Evolutionary conservation across 352 stramenopile genomes (phyloP), one percentile per base, ranked within the genome.

Genomic region (Lagenidium giganteum): DNA sequence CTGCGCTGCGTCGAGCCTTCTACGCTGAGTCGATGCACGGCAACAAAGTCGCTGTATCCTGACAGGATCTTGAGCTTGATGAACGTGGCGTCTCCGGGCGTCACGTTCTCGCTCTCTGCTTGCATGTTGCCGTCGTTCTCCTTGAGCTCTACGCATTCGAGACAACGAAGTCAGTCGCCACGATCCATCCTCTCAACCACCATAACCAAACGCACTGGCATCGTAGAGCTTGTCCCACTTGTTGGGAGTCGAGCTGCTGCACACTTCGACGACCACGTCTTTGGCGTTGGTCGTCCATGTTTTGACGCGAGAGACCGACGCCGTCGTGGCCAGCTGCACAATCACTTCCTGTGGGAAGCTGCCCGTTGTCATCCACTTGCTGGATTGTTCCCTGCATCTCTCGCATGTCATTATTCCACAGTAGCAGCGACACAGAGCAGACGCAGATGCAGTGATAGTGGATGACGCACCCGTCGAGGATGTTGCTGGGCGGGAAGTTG

Each of bases 141-240:
- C 17, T 53, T 75, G 21, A 87, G 46, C 26, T 83, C 74, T 87
- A 42, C 14, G 20, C 18, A 16, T 3, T 27, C 3, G n/a, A n/a
- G n/a, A 41, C 12, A 49, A 21, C 21, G 12, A n/a, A n/a, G n/a
- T n/a, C n/a, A n/a, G n/a, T n/a, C n/a, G n/a, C n/a, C 2, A 35
- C 4, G 8, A 44, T 12, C 48, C 18, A 20, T 12, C 24, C 24
- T 16, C 25, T 47, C 28, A 12, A 38, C n/a, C 32, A 27, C 27
- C 23, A 42, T 12, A 42, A 16, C 22, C 35, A 27, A 12, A 9
- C 35, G 1, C 49, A 86, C 73, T 77, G 1, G 62, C 56, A 20
- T 81, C 69, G 31, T 73, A 77, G 25, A 87, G 61, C 37, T 82
- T 81, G 26, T 83, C 70, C 72, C 75, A 87, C 42, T 83, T 85